These are phyloP conservation scores for Fusarium keratoplasticum DNA, from an alignment of 2,329 filamentous ascomycete species.

Conservation along the genomic window DNA sequence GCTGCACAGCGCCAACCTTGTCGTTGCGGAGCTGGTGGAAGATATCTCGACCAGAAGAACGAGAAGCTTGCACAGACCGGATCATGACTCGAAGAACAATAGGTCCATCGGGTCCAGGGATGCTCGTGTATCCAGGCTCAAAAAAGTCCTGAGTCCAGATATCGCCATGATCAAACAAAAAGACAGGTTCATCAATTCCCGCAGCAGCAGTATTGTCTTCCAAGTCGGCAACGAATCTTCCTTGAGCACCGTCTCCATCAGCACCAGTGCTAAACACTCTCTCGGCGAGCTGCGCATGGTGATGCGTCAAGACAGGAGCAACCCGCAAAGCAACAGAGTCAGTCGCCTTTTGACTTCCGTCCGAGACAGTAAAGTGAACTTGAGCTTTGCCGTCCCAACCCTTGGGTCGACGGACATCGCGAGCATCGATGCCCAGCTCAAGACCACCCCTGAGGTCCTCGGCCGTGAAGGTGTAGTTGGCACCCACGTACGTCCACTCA, in stretches of 20 bases:
- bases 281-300: constrained; percentile 48
- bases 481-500: constrained; percentile 43
- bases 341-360: constrained; percentile 24
- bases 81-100: constrained; percentile 49
- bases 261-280: constrained; percentile 28
- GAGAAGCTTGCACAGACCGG: constrained; percentile 43
- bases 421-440: constrained; percentile 49
- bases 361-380: constrained; percentile 46
- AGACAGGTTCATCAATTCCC: constrained; percentile 19
- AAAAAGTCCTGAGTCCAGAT: constrained; percentile 55
- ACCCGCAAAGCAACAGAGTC: constrained; percentile 48
- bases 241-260: neutral
- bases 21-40: constrained; percentile 45
- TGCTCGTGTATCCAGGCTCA: constrained; percentile 53
- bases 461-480: constrained; percentile 43
- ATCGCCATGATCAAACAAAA: constrained; percentile 19
- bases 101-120: constrained; percentile 51
- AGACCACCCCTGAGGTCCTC: constrained; percentile 46
- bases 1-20: constrained; percentile 48
- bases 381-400: constrained; percentile 46
- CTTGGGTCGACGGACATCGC: constrained; percentile 41
- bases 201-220: constrained; percentile 3
- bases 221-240: constrained; percentile 7
- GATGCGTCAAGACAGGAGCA: constrained; percentile 52
- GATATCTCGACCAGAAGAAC: constrained; percentile 46